A percentile compares a stretch with the other conserved stretches of the same genome.
Evolutionary conservation across 1,284 basidiomycete genomes (phyloP).

Genomic region (Cryptococcus jaspeensis): DNA sequence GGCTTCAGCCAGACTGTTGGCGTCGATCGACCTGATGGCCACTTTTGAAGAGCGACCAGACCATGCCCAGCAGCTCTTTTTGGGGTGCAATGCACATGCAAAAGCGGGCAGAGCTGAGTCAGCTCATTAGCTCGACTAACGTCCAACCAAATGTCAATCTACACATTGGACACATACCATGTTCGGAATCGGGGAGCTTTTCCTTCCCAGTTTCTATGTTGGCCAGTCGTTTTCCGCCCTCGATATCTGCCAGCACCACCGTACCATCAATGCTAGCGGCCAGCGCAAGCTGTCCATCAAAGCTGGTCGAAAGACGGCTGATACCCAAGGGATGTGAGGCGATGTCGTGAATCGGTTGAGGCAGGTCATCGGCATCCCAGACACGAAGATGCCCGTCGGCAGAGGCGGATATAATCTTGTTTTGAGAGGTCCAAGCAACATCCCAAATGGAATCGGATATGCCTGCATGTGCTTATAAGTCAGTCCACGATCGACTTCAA

Average conservation of each 20-base stretch:
- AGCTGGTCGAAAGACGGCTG: constrained; percentile 65
- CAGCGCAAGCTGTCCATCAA: constrained; percentile 63
- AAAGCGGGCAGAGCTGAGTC: constrained; percentile 59
- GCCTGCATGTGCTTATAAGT: neutral
- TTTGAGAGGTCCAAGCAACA: constrained; percentile 31
- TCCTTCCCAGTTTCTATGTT: constrained; percentile 69
- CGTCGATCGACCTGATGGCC: constrained; percentile 30
- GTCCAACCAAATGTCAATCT: neutral
- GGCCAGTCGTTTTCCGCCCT: constrained; percentile 60
- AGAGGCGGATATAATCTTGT: constrained; percentile 36
- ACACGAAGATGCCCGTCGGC: constrained; percentile 45
- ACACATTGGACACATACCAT: constrained; percentile 58
- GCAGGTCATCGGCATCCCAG: constrained; percentile 55
- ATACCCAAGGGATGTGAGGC: constrained; percentile 72
- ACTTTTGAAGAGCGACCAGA: constrained; percentile 73
- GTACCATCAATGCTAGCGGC: constrained; percentile 78
- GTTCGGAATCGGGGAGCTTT: constrained; percentile 60
- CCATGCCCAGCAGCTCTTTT: constrained; percentile 69
- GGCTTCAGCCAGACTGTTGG: constrained; percentile 55
- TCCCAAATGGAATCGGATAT: constrained; percentile 38
- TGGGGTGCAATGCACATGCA: constrained; percentile 75
- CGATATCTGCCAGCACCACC: constrained; percentile 68
- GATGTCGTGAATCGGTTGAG: constrained; percentile 61
- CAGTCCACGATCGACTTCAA: neutral
- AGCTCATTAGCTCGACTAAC: constrained; percentile 2